These are phyloP conservation scores for Borealophlyctis nickersoniae DNA, from an alignment of 192 early-diverging fungal genomes.

Conservation along the genomic window DNA sequence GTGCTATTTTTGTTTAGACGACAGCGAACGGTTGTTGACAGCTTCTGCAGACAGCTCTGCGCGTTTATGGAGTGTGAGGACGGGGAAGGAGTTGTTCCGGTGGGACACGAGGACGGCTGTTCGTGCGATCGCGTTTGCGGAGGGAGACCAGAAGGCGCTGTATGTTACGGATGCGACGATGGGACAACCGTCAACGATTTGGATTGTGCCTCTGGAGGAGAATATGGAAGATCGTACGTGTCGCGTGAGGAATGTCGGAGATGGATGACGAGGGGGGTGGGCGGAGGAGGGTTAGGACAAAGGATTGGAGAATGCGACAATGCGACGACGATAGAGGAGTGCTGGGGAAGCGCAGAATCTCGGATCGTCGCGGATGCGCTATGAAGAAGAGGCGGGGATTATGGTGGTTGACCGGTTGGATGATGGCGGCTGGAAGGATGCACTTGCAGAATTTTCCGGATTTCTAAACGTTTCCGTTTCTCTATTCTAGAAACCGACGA, in stretches of 20 bases:
- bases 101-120: constrained; percentile 90
- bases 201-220: constrained; percentile 75
- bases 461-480: too few relatives aligned
- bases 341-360: too few relatives aligned
- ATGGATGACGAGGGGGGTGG: neutral
- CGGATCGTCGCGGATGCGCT: too few relatives aligned
- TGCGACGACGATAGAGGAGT: too few relatives aligned
- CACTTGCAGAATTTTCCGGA: neutral
- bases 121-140: constrained; percentile 84
- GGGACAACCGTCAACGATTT: constrained; percentile 84
- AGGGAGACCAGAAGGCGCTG: constrained; percentile 83
- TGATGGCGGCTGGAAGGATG: constrained; percentile 4
- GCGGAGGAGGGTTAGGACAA: too few relatives aligned
- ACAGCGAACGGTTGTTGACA: constrained; percentile 74
- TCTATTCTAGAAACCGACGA: constrained; percentile 72
- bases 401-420: too few relatives aligned
- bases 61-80: constrained; percentile 89
- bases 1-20: constrained; percentile 48
- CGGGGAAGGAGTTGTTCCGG: constrained; percentile 84
- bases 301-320: too few relatives aligned
- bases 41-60: constrained; percentile 89
- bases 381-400: too few relatives aligned
- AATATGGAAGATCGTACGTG: constrained; percentile 57
- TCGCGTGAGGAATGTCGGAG: neutral
- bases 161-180: constrained; percentile 96